Evolutionary conservation across 371 early-diverging fungal species (phyloP).

Genomic region (Mucor piriformis): DNA sequence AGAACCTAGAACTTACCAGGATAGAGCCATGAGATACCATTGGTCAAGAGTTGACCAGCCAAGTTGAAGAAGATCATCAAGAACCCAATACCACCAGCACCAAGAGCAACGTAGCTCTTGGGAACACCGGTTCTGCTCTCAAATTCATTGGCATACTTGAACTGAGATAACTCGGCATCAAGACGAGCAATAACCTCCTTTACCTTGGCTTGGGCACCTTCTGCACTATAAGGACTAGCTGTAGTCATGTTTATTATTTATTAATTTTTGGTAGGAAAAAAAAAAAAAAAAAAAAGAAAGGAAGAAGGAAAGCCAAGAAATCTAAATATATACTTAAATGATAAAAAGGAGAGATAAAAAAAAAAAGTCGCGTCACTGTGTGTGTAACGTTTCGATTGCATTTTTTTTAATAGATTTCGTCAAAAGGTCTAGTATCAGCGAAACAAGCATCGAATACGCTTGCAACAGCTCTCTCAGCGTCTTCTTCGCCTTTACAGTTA

Average conservation of each 20-base stretch:
- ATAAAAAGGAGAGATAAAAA: slow-evolving; percentile 10
- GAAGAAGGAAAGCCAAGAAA: slow-evolving; percentile 4
- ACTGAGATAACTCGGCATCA: slow-evolving; percentile 71
- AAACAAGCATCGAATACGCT: slow-evolving; percentile 92
- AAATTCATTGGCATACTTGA: slow-evolving; percentile 62
- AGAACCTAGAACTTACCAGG: slow-evolving; percentile 54
- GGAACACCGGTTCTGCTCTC: slow-evolving; percentile 75
- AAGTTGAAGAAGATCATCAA: slow-evolving; percentile 89
- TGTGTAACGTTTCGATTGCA: slow-evolving; percentile 6
- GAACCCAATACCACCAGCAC: slow-evolving; percentile 58
- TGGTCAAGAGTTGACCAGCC: slow-evolving; percentile 78
- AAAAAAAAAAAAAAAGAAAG: neutral
- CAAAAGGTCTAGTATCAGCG: slow-evolving; percentile 92
- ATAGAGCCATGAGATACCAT: slow-evolving; percentile 86
- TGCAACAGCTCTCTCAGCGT: slow-evolving; percentile 87
- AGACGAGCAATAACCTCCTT: slow-evolving; percentile 17
- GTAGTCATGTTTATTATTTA: slow-evolving; percentile 11
- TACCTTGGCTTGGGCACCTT: slow-evolving; percentile 18
- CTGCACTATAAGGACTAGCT: slow-evolving; percentile 17
- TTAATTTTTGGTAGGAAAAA: neutral
- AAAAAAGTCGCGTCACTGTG: slow-evolving; percentile 14
- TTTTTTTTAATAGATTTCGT: slow-evolving; percentile 84
- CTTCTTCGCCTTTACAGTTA: slow-evolving; percentile 69
- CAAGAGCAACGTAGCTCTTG: slow-evolving; percentile 82
- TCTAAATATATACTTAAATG: slow-evolving; percentile 6